A percentile compares a stretch with the other conserved stretches of the same genome.
These are phyloP conservation scores for Protea cynaroides DNA, from an alignment of 164 flowering plant genomes.

Conservation along the genomic window DNA sequence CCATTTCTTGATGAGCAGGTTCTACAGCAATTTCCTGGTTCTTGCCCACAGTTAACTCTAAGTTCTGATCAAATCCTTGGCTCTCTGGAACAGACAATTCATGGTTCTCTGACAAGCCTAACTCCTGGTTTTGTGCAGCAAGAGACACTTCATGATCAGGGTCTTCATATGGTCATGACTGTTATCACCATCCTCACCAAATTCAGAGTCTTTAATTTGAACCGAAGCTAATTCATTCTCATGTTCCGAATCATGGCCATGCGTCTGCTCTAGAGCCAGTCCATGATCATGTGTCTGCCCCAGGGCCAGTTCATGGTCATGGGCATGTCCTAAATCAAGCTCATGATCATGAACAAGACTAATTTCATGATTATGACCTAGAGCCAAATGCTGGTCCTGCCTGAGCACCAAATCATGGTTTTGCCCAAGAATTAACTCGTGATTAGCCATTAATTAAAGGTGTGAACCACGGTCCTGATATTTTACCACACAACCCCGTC, in stretches of 20 bases:
- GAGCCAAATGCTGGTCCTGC: conserved; percentile 32
- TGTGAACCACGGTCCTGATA: conserved; percentile 1
- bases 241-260: conserved; percentile 20
- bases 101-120: conserved; percentile 41
- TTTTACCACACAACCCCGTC: conserved; percentile 4
- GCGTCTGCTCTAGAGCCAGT: conserved; percentile 28
- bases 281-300: conserved; percentile 40
- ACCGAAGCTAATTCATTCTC: conserved; percentile 19
- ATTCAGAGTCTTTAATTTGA: conserved; percentile 13
- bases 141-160: conserved; percentile 20
- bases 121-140: conserved; percentile 37
- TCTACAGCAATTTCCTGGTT: conserved; percentile 43
- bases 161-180: conserved; percentile 4
- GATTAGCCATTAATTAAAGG: conserved; percentile 40
- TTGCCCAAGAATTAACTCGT: conserved; percentile 34
- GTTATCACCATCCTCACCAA: conserved; percentile 1
- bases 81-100: conserved; percentile 39
- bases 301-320: conserved; percentile 39
- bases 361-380: conserved; percentile 34
- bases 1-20: conserved; percentile 25
- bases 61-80: conserved; percentile 56
- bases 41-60: conserved; percentile 46
- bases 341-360: conserved; percentile 31
- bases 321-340: conserved; percentile 32
- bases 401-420: conserved; percentile 32